These are phyloP conservation scores for Asterochloris sp. DNA, from an alignment of 139 green algal genomes.

Conservation along the genomic window DNA sequence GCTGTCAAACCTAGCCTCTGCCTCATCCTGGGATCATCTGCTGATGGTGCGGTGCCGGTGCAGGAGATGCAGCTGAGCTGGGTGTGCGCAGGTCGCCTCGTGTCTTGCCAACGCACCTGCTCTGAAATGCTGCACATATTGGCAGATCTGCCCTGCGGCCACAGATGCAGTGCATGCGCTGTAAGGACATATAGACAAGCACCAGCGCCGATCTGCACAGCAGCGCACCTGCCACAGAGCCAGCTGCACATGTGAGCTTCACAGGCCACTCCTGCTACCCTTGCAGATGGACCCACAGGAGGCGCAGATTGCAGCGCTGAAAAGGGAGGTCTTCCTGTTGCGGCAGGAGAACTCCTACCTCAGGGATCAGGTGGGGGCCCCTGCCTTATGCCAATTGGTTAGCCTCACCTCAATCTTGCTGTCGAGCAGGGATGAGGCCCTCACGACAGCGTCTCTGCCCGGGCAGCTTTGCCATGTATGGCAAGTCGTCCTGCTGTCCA, in stretches of 20 bases:
- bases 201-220: neutral
- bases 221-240: neutral
- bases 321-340: constrained; percentile 76
- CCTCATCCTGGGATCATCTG: too few species aligned
- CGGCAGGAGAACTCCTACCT: constrained; percentile 54
- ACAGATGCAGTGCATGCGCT: neutral
- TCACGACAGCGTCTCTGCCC: neutral
- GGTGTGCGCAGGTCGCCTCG: too few species aligned
- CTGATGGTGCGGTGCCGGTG: too few species aligned
- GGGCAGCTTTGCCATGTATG: neutral
- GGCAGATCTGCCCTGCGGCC: too few species aligned
- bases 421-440: neutral
- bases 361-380: constrained; percentile 29
- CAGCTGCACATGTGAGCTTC: neutral
- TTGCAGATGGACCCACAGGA: constrained; percentile 46
- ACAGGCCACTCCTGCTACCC: neutral
- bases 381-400: neutral
- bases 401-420: neutral
- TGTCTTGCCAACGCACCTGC: too few species aligned
- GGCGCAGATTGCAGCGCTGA: constrained; percentile 49
- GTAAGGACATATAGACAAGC: neutral
- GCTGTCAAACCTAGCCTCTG: too few species aligned
- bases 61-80: too few species aligned
- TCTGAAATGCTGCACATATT: too few species aligned
- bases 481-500: neutral